These are phyloP conservation scores for Clitoria ternatea DNA, from an alignment of 306 rosid genomes.

Conservation along the genomic window DNA sequence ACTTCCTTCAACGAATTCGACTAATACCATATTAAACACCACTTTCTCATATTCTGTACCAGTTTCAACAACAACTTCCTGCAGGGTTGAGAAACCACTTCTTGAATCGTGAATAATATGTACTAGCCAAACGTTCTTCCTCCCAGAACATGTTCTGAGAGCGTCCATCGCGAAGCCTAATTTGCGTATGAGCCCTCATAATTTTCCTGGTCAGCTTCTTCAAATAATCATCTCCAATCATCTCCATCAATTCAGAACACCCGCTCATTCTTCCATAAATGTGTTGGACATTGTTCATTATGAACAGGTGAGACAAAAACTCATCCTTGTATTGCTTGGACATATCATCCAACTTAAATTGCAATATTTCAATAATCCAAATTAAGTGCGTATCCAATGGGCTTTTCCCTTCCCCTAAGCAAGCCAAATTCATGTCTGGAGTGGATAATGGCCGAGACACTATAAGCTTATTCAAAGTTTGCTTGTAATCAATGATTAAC, in stretches of 20 bases:
- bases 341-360: conserved; percentile 86
- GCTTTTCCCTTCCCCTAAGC: conserved; percentile 65
- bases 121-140: too few relatives aligned
- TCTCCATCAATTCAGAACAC: conserved; percentile 80
- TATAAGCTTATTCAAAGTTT: conserved; percentile 72
- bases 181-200: too few relatives aligned
- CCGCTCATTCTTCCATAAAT: conserved; percentile 92
- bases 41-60: conserved; percentile 82
- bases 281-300: conserved; percentile 98
- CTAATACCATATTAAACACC: conserved; percentile 56
- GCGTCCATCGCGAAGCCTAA: too few relatives aligned
- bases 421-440: conserved; percentile 96
- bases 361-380: conserved; percentile 92
- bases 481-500: conserved; percentile 85
- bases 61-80: conserved; percentile 81
- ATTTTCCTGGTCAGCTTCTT: conserved; percentile 75
- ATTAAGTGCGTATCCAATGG: conserved; percentile 90
- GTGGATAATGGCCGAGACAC: conserved; percentile 85
- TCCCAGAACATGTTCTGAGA: too few relatives aligned
- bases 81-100: conserved; percentile 49
- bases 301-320: conserved; percentile 68
- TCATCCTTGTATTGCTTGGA: conserved; percentile 84
- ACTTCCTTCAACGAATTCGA: conserved; percentile 63
- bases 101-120: too few relatives aligned
- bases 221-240: conserved; percentile 89